Percentiles rank a stretch among this genome's conserved stretches.
Evolutionary conservation across 1,139 yeast genomes (phyloP).

Genomic region (Barnettozyma hawaiiensis): DNA sequence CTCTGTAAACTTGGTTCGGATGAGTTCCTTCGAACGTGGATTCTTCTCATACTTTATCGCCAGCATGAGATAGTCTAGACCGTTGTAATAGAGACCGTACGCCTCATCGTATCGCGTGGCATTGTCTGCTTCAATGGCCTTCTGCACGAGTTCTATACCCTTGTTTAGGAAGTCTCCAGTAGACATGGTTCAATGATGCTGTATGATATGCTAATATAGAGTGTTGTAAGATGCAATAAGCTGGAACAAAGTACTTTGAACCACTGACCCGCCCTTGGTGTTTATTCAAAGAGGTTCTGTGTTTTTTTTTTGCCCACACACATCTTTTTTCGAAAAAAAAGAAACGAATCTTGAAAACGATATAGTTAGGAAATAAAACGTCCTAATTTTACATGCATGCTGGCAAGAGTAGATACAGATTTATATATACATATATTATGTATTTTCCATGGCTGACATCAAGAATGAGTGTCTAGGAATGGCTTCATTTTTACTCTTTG

Average conservation of each 20-base stretch:
- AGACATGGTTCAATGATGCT: slow-evolving; percentile 32
- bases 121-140: slow-evolving; percentile 92
- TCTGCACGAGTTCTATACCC: slow-evolving; percentile 89
- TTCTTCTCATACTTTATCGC: slow-evolving; percentile 96
- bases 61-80: slow-evolving; percentile 90
- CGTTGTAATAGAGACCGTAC: slow-evolving; percentile 85
- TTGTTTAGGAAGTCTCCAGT: slow-evolving; percentile 82
- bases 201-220: background rate
- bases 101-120: slow-evolving; percentile 93
- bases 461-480: too few relatives aligned
- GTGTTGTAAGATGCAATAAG: background rate
- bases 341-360: too few relatives aligned
- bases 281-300: too few relatives aligned
- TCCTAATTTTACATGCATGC: background rate
- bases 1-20: slow-evolving; percentile 84
- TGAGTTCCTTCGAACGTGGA: slow-evolving; percentile 80
- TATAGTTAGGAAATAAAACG: background rate
- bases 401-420: too few relatives aligned
- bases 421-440: too few relatives aligned
- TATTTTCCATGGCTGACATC: too few relatives aligned
- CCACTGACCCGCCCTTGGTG: too few relatives aligned
- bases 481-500: too few relatives aligned
- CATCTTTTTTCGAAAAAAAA: too few relatives aligned
- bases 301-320: too few relatives aligned
- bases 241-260: too few relatives aligned